phyloP scores from a whole-genome alignment of 345 rosid species.

The Boechera divaricarpa region DNA sequence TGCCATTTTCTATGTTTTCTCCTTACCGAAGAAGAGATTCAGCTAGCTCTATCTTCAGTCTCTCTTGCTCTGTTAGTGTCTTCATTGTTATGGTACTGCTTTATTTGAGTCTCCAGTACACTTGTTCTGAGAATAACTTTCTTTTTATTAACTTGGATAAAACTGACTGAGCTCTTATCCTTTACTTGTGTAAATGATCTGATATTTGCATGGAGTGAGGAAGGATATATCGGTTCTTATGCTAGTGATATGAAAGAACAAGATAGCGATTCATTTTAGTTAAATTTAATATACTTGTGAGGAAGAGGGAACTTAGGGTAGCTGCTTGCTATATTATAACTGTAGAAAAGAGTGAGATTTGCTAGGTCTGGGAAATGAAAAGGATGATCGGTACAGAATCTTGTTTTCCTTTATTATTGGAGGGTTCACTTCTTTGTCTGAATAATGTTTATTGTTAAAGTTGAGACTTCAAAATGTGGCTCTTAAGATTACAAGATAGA shows the following conservation, averaged over 20 bases:
- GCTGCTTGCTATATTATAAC: neutral
- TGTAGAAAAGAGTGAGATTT: neutral
- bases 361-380: neutral
- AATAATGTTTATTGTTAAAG: constrained; percentile 10
- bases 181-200: neutral
- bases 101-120: neutral
- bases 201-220: constrained; percentile 7
- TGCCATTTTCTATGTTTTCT: constrained; percentile 51
- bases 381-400: neutral
- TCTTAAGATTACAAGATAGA: neutral
- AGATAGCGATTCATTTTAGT: neutral
- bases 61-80: neutral
- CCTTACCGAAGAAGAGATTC: constrained; percentile 53
- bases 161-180: neutral
- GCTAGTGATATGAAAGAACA: neutral
- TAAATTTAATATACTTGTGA: neutral
- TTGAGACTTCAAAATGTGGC: neutral
- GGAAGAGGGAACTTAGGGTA: neutral
- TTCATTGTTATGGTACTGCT: constrained; percentile 11
- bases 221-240: neutral
- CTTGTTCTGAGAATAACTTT: neutral
- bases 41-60: constrained; percentile 36
- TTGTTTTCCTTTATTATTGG: neutral
- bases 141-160: neutral
- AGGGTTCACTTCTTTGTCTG: constrained; percentile 3